Evolutionary conservation across 148 eudicot genomes (phyloP), one percentile per base, ranked within the genome.

Genomic region (Camellia sinensis): DNA sequence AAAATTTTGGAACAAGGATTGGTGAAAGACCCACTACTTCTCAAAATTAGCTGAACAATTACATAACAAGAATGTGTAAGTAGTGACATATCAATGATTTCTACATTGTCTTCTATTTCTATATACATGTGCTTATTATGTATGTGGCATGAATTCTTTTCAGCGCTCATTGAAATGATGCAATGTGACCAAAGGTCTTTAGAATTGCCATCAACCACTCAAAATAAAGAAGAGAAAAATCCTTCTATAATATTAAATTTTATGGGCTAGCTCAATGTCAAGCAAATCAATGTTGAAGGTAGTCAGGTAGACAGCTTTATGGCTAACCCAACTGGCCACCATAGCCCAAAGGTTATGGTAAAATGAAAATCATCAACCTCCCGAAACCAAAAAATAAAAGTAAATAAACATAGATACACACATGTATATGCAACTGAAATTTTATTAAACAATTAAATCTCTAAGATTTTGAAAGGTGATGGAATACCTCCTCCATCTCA

Each of bases 401-500:
- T 56, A 12, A 56, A 3, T 56, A 8, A 17, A 41, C 67, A 37
- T 1, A 75, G 29, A 64, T 64, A 0, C 22, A 18, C 14, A 45
- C 43, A 72, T 15, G 19, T 61, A 29, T 37, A 48, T 66, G 6
- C 44, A 45, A 14, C 71, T 46, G n/a, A 22, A 71, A 71, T 13
- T 40, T 22, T 21, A 44, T 62, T 56, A 45, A 76, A 62, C 40
- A 54, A 76, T 5, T 12, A 75, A 10, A 21, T 48, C 50, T 5
- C 21, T 17, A 29, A 52, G 52, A 41, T 52, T 67, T 19, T 68
- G 29, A 78, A 54, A 76, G 40, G 41, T n/a, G 29, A 43, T 79
- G 69, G 40, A 63, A 79, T 86, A 96, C 99, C 99, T 94, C 98
- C 85, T 92, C 98, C 99, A 96, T 94, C 81, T 96, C 99, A 86